Evolutionary conservation across 306 rosid genomes (phyloP).

Genomic region (Carpinus fangiana): DNA sequence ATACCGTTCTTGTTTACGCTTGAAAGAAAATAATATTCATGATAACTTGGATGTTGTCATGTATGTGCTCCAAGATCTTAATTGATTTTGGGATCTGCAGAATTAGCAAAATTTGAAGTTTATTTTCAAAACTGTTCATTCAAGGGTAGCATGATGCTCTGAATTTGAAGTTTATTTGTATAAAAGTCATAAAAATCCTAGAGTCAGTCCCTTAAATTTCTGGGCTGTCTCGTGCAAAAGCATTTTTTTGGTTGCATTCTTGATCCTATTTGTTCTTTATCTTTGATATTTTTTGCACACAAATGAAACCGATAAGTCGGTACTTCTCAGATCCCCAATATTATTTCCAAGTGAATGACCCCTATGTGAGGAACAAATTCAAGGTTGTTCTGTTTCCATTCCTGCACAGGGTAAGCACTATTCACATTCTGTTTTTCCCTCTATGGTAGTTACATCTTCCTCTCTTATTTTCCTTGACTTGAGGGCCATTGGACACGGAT

Average conservation of each 20-base stretch:
- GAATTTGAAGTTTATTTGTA: too few relatives aligned
- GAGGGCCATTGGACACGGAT: conserved; percentile 99
- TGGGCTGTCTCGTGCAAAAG: neutral
- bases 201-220: neutral
- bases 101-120: neutral
- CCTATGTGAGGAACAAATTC: conserved; percentile 91
- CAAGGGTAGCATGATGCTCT: neutral
- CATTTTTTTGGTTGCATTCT: neutral
- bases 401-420: conserved; percentile 81
- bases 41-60: too few relatives aligned
- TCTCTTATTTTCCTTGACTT: conserved; percentile 31
- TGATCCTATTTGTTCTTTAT: neutral
- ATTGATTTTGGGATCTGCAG: neutral
- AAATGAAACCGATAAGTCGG: conserved; percentile 70
- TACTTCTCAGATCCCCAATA: conserved; percentile 96
- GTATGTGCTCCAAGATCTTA: neutral
- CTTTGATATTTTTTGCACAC: conserved; percentile 15
- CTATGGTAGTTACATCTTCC: conserved; percentile 12
- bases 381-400: conserved; percentile 93
- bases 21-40: too few relatives aligned
- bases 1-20: neutral
- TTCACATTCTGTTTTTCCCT: neutral
- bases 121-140: neutral
- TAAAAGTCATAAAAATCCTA: neutral
- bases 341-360: conserved; percentile 97